Evolutionary conservation across 1,139 yeast species (phyloP), one percentile per base, ranked within the genome.

Genomic region (Kodamaea plutei): DNA sequence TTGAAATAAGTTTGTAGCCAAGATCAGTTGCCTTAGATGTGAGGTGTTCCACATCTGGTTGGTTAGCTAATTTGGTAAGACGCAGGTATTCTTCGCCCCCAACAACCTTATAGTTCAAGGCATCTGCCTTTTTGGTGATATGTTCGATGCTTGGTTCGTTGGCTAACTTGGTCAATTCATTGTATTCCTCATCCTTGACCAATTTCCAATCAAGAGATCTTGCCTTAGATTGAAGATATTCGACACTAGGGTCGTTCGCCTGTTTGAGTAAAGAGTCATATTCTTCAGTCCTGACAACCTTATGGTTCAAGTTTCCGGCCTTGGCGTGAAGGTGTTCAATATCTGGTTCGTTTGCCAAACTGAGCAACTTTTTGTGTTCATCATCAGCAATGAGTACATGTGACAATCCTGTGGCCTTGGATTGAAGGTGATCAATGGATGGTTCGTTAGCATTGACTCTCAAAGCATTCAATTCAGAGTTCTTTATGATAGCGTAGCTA

Each of bases 301-400:
- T 31, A 25, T 41, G 35, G 6, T 47, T 48, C 22, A 39, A 20
- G n/a, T 28, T 29, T 16, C 31, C 26, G 5, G 56, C 49, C 26
- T 39, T 40, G 23, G 3, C 20, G 5, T 36, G 34, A 9, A 64
- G 29, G 29, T 47, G 57, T 4, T 58, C 61, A 15, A 52, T 39
- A 6, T 53, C 40, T 24, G 67, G 66, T n/a, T 51, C 52, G 30
- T 52, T 43, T 9, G 47, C 47, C 15, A 36, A 34, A 5, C 36
- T 27, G 16, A 31, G 35, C 35, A 58, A 41, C 20, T 37, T 33
- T 1, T 34, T 21, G 22, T 34, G 31, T 8, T 37, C 33, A 8
- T 31, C 34, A n/a, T n/a, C 15, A 8, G 31, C 20, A 3, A 40
- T 7, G 8, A 37, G 15, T 6, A 21, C 25, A 15, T 31, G 28